phyloP scores from a whole-genome alignment of 345 rosid species.

The Aegle marmelos region DNA sequence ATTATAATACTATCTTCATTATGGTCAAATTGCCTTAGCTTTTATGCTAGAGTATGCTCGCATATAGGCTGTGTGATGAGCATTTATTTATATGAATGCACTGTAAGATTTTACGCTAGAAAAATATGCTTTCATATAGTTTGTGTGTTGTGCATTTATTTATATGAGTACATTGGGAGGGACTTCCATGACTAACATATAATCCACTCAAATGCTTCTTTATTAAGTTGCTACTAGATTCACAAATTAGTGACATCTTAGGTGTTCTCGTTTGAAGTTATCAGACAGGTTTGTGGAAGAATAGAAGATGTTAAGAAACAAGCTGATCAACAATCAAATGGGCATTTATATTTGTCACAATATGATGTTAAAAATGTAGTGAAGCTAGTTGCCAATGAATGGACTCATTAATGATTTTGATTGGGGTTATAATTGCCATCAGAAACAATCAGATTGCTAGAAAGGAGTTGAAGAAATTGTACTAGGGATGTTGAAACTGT shows the following conservation, averaged over 20 bases:
- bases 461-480: neutral
- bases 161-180: neutral
- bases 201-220: neutral
- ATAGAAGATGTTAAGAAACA: neutral
- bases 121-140: neutral
- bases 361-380: neutral
- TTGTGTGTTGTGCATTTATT: neutral
- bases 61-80: neutral
- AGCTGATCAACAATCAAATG: neutral
- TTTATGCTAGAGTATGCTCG: neutral
- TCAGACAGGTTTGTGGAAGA: neutral
- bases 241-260: neutral
- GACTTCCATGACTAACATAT: neutral
- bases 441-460: neutral
- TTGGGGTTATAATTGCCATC: neutral
- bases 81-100: neutral
- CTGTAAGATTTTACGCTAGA: neutral
- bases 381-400: neutral
- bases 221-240: neutral
- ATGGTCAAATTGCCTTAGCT: neutral
- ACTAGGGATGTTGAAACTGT: neutral
- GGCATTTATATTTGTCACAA: neutral
- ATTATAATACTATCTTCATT: neutral
- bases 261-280: neutral
- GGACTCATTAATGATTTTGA: neutral